Percentiles rank a stretch among this genome's conserved stretches.
These are phyloP conservation scores for Cornus controversa DNA, from an alignment of 148 eudicot genomes.

Conservation along the genomic window DNA sequence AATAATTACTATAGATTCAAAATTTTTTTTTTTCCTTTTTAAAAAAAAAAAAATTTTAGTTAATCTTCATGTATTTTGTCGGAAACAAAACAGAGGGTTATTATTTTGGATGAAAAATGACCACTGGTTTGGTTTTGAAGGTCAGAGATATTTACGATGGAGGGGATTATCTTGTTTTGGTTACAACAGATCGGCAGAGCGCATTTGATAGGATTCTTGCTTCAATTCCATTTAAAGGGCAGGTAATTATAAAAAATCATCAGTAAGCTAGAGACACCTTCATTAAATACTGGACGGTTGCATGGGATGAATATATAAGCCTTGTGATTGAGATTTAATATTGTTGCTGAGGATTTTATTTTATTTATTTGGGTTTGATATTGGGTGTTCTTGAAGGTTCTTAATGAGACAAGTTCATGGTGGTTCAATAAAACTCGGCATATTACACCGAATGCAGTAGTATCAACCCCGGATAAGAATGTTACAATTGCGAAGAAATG, in stretches of 20 bases:
- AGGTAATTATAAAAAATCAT: conserved; percentile 40
- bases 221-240: conserved; percentile 95
- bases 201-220: conserved; percentile 93
- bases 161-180: conserved; percentile 83
- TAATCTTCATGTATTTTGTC: background rate
- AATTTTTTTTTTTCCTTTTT: too few relatives aligned
- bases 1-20: too few relatives aligned
- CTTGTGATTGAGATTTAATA: background rate
- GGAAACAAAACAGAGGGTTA: background rate
- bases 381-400: conserved; percentile 51
- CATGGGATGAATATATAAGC: too few relatives aligned
- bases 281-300: too few relatives aligned
- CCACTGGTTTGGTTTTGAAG: conserved; percentile 39
- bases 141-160: conserved; percentile 92
- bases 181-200: conserved; percentile 95
- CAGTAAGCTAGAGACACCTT: too few relatives aligned
- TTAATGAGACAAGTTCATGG: conserved; percentile 95
- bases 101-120: background rate
- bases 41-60: background rate
- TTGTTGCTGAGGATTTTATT: background rate
- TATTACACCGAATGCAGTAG: conserved; percentile 75
- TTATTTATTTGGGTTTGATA: background rate
- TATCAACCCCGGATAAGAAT: conserved; percentile 79
- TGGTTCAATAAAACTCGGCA: conserved; percentile 89
- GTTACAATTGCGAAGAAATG: conserved; percentile 97